Base-by-base conservation (phyloP, 345 rosid species). In the Chamaenerion angustifolium region DNA sequence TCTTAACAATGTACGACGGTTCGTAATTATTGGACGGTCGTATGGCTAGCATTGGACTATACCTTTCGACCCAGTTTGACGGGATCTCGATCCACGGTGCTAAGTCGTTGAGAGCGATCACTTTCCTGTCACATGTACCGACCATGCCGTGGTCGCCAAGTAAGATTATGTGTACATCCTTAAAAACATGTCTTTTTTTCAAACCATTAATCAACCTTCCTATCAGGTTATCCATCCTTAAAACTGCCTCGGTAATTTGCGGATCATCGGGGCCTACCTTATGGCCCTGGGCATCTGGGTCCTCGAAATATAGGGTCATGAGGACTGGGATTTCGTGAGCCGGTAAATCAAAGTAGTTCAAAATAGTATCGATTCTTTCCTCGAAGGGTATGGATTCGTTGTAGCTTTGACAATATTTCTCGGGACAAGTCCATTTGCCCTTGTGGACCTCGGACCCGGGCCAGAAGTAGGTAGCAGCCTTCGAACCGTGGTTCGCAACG, bases 141-240 rank as follows among this genome's bases (percentile, higher is more conserved):
- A 81, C 98, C 94, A 90, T 90, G 17, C 98, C 95, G 69, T 86
- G 98, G 68, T 86, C 98, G 56, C 98, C 95, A 6, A 86, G 86
- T 84, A 89, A 64, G 46, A 86, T 76, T 56, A 90, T 68, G 40
- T 61, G 68, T 58, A 90, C 94, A 73, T 86, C 94, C 65, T 90
- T 88, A 41, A 90, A 83, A 43, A 81, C 59, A 56, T 86, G 95
- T 76, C 84, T 75, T 55, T 74, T 75, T 48, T 86, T 92, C 17
- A 90, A 52, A 40, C 94, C 95, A 50, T 64, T 54, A 12, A 86
- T 86, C 60, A 90, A 43, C 68, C 73, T 83, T 52, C 95, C 97
- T 15, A 89, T 81, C 69, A 89, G 61, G 42, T 64, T 13, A 70
- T 89, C 95, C 17, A 83, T 75, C 50, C 75, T 70, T 48, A 65